A percentile compares a stretch with the other conserved stretches of the same genome.
phyloP scores from a whole-genome alignment of 2,329 filamentous ascomycete species.

The Chaetothyriales sp. region DNA sequence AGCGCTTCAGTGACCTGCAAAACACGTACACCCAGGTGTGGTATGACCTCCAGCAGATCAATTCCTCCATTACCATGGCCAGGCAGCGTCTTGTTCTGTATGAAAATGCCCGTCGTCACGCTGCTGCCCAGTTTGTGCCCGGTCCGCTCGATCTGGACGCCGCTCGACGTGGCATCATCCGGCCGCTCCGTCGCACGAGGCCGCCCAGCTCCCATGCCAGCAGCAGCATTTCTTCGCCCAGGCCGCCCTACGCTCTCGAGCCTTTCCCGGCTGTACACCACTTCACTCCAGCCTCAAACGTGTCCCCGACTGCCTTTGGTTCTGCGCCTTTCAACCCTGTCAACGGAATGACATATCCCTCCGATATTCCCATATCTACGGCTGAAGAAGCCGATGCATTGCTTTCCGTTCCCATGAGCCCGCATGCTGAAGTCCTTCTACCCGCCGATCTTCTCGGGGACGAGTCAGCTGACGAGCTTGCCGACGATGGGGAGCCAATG shows the following conservation, averaged over 20 bases:
- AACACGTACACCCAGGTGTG: constrained; percentile 26
- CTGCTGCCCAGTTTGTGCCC: constrained; percentile 25
- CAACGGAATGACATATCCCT: constrained; percentile 45
- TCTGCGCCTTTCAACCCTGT: constrained; percentile 46
- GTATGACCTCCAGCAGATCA: constrained; percentile 11
- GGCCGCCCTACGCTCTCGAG: constrained; percentile 26
- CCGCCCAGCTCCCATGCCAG: constrained; percentile 33
- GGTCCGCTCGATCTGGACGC: constrained; percentile 28
- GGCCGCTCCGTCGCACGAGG: constrained; percentile 26
- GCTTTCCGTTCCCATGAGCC: constrained; percentile 48
- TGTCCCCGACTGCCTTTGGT: constrained; percentile 35
- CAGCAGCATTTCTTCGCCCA: constrained; percentile 33
- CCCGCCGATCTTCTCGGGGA: constrained; percentile 47
- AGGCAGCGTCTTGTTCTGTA: constrained; percentile 20
- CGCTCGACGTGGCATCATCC: constrained; percentile 23
- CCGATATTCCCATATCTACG: constrained; percentile 22
- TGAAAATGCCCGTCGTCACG: constrained; percentile 23
- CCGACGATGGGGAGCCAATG: constrained; percentile 18
- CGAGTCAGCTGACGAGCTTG: constrained; percentile 24
- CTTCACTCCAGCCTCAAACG: constrained; percentile 34
- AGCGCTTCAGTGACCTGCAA: constrained; percentile 28
- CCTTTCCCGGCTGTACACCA: constrained; percentile 24
- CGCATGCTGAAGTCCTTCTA: constrained; percentile 44
- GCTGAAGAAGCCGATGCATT: constrained; percentile 37
- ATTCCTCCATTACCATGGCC: constrained; percentile 13